Conservation (phyloP, 352 stramenopile genomes). For the Globisporangium cylindrosporum region DNA sequence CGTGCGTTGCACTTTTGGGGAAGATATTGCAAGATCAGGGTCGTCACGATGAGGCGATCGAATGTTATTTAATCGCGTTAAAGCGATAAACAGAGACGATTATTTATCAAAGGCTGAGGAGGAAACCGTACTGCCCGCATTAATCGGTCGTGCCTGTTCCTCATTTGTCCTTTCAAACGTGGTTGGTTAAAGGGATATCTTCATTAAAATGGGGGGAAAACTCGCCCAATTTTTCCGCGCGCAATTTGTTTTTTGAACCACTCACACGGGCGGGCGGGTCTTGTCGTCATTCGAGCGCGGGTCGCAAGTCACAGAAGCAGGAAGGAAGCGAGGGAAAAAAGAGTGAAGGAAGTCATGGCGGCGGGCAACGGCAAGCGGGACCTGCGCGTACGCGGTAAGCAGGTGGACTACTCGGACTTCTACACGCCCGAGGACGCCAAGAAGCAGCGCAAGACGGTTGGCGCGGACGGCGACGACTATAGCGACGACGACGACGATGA, state of each 20-base stretch:
- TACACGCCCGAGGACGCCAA: conserved; percentile 18
- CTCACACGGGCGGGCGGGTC: neutral
- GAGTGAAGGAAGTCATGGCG: conserved; percentile 20
- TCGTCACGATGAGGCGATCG: conserved; percentile 47
- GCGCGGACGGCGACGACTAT: conserved; percentile 23
- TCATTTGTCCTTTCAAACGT: no score
- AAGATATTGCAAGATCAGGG: conserved; percentile 51
- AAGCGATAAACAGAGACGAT: conserved; percentile 25
- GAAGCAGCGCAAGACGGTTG: conserved; percentile 23
- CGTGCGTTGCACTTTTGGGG: conserved; percentile 44
- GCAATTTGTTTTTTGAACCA: conserved; percentile 14
- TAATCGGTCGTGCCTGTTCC: no score
- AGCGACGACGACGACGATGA: conserved; percentile 30
- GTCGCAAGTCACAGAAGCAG: conserved; percentile 12
- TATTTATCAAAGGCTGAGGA: conserved; percentile 17
- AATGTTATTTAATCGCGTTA: conserved; percentile 64
- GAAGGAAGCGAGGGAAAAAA: neutral
- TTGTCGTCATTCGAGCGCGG: conserved; percentile 13
- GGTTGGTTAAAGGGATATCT: neutral
- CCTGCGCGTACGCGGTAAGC: conserved; percentile 29
- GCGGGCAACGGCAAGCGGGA: conserved; percentile 29
- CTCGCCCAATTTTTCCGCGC: conserved; percentile 3
- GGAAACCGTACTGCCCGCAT: no score
- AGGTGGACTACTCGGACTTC: conserved; percentile 45
- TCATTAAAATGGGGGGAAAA: neutral